phyloP scores from a whole-genome alignment of 306 rosid genomes.

The Cajanus cajan region DNA sequence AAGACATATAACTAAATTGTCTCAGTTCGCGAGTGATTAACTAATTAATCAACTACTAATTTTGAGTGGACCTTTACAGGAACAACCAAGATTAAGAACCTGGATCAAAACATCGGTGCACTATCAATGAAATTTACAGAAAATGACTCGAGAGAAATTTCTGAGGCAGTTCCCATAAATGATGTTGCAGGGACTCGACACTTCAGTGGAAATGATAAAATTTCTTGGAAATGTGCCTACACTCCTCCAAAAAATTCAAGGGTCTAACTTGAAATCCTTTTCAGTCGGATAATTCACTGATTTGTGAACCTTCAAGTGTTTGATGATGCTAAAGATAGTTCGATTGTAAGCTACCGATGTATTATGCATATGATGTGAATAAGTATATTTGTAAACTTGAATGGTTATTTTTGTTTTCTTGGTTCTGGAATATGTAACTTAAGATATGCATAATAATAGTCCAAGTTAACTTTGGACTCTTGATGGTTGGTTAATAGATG shows the following conservation, averaged over 20 bases:
- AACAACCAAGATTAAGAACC: slow-evolving; percentile 44
- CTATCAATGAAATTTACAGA: slow-evolving; percentile 36
- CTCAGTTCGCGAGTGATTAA: neutral
- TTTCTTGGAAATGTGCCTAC: slow-evolving; percentile 42
- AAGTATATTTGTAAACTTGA: neutral
- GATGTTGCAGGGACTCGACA: slow-evolving; percentile 45
- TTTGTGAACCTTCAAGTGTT: neutral
- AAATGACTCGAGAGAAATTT: slow-evolving; percentile 42
- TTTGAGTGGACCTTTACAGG: neutral
- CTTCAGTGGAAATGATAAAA: neutral
- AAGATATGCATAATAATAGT: neutral
- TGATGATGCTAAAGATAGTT: neutral
- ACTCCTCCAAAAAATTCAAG: slow-evolving; percentile 39
- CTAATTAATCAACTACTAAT: too few relatives aligned
- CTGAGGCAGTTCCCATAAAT: slow-evolving; percentile 39
- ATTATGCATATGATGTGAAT: neutral
- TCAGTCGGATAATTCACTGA: neutral
- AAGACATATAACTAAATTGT: too few relatives aligned
- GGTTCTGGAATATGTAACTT: neutral
- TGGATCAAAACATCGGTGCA: slow-evolving; percentile 27
- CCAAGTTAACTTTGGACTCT: neutral
- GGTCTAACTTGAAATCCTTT: slow-evolving; percentile 23
- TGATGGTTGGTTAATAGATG: slow-evolving; percentile 34
- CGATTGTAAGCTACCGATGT: neutral
- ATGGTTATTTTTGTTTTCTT: neutral